A percentile compares a stretch with the other conserved stretches of the same genome.
Evolutionary conservation across 768 basidiomycete genomes (phyloP).

Genomic region (Hygrocybe punicea): DNA sequence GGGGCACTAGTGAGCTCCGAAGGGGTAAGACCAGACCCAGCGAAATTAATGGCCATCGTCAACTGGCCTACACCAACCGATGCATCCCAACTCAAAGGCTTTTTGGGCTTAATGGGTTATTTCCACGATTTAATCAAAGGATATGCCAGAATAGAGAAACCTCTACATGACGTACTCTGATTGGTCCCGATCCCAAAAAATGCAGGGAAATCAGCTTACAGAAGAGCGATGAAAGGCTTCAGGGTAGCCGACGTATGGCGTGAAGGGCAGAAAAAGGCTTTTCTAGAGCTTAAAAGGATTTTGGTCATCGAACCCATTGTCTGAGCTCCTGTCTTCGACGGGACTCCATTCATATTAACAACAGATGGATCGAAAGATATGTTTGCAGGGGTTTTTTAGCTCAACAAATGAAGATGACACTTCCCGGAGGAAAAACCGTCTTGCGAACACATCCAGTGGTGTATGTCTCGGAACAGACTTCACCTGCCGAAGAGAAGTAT

Average conservation of each 20-base stretch:
- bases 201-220: constrained; percentile 9
- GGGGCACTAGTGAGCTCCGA: constrained; percentile 28
- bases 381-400: constrained; percentile 31
- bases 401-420: constrained; percentile 20
- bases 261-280: neutral
- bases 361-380: constrained; percentile 37
- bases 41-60: constrained; percentile 39
- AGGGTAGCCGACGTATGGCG: constrained; percentile 21
- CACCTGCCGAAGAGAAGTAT: constrained; percentile 29
- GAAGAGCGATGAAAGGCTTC: constrained; percentile 8
- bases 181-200: constrained; percentile 17
- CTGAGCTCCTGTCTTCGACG: constrained; percentile 22
- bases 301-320: constrained; percentile 21
- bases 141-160: constrained; percentile 33
- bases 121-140: constrained; percentile 34
- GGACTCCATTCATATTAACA: constrained; percentile 35
- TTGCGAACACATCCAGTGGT: constrained; percentile 21
- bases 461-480: constrained; percentile 35
- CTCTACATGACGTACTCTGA: constrained; percentile 29
- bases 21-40: constrained; percentile 35
- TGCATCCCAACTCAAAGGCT: constrained; percentile 28
- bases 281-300: neutral
- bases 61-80: constrained; percentile 31
- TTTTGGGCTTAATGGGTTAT: constrained; percentile 36
- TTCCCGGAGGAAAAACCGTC: constrained; percentile 20